Evolutionary conservation across 768 basidiomycete genomes (phyloP).

Genomic region (Lactifluus rugatus): DNA sequence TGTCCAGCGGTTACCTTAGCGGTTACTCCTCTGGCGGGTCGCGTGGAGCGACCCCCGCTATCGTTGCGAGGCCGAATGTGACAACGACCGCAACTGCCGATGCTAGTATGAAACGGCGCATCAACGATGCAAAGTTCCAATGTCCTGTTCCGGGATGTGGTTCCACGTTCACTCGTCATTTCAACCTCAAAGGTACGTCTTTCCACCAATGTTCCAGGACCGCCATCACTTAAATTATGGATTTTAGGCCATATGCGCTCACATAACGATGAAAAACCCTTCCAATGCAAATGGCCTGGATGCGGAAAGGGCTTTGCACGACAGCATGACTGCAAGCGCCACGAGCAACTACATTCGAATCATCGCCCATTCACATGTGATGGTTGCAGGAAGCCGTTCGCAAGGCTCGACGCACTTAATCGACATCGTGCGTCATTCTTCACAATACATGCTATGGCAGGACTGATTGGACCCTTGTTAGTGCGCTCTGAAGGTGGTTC

Average conservation of each 20-base stretch:
- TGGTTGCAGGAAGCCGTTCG: constrained; percentile 89
- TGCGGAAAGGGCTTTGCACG: constrained; percentile 91
- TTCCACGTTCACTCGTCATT: constrained; percentile 92
- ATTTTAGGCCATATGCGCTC: constrained; percentile 78
- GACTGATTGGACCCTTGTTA: constrained; percentile 22
- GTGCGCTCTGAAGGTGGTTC: constrained; percentile 77
- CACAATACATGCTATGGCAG: background rate
- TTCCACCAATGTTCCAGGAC: background rate
- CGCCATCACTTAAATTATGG: background rate
- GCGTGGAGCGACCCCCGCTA: constrained; percentile 12
- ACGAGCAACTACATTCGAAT: constrained; percentile 90
- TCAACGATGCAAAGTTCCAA: constrained; percentile 78
- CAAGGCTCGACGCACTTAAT: constrained; percentile 90
- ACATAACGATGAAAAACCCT: constrained; percentile 91
- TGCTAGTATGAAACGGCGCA: constrained; percentile 76
- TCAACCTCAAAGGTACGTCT: constrained; percentile 77
- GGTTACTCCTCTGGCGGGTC: constrained; percentile 11
- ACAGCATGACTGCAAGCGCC: constrained; percentile 94
- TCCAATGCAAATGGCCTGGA: constrained; percentile 90
- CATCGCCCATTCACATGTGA: constrained; percentile 89
- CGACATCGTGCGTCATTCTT: constrained; percentile 56
- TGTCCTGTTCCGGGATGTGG: constrained; percentile 95
- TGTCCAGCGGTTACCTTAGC: background rate
- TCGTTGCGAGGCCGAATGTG: constrained; percentile 66
- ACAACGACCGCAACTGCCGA: constrained; percentile 85